Conservation (phyloP, 169 alveolate genomes). For the Plasmodium billcollinsi region DNA sequence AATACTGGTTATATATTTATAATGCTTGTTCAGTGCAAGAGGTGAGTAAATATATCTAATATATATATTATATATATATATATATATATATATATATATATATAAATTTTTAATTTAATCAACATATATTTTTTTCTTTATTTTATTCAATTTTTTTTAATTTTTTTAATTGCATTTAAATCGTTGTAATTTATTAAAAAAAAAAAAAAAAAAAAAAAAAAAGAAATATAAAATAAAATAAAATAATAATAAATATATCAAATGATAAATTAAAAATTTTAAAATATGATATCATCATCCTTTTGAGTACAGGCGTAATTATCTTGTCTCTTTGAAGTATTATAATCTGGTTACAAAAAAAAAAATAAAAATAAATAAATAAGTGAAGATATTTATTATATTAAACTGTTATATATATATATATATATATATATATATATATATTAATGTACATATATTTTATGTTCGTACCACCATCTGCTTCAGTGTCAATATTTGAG, state of each 20-base stretch:
- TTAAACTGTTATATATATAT: no score
- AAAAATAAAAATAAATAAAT: neutral
- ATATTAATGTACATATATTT: no score
- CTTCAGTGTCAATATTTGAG: constrained; percentile 14
- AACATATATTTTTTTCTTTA: no score
- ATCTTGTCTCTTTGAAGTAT: constrained; percentile 21
- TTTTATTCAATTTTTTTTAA: neutral
- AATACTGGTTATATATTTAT: neutral
- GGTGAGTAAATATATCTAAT: no score
- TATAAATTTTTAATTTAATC: no score
- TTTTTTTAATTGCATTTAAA: neutral
- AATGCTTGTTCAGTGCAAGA: constrained; percentile 11
- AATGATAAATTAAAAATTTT: constrained; percentile 3
- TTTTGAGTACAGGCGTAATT: constrained; percentile 24
- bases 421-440: no score
- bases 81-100: no score
- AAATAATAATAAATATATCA: neutral
- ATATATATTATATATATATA: no score
- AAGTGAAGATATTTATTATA: no score
- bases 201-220: neutral
- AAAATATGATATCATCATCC: constrained; percentile 76
- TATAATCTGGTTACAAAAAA: constrained; percentile 6
- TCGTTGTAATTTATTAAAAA: neutral
- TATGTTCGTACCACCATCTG: constrained; percentile 9
- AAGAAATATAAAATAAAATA: neutral